A percentile compares a stretch with the other conserved stretches of the same genome.
Conservation (phyloP, 176 grass and related monocot species). For the Hsuehochloa calcarea region DNA sequence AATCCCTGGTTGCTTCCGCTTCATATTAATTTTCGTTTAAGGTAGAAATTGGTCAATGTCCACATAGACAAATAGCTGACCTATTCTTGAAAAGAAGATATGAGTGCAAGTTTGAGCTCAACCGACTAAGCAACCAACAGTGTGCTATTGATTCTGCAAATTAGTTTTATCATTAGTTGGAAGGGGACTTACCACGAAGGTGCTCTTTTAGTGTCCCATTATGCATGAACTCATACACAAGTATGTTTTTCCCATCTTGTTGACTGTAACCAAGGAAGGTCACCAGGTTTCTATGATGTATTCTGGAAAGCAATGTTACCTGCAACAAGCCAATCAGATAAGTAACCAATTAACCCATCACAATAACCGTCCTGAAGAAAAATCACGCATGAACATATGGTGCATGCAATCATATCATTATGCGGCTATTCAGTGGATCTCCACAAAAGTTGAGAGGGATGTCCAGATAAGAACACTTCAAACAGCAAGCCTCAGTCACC, state of each 20-base stretch:
- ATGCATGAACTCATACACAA: constrained; percentile 87
- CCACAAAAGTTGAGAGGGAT: not conserved
- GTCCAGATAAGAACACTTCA: not conserved
- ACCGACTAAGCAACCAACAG: not conserved
- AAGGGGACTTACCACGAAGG: constrained; percentile 58
- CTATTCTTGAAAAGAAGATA: not conserved
- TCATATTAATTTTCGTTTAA: not conserved
- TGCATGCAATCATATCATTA: not conserved
- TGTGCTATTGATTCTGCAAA: not conserved
- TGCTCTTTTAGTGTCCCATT: constrained; percentile 88
- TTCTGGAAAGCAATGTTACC: constrained; percentile 93
- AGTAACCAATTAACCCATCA: not conserved
- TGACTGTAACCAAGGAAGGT: constrained; percentile 95
- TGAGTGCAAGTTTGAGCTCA: not conserved
- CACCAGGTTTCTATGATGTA: constrained; percentile 92
- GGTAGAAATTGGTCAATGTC: not conserved
- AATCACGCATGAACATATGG: constrained; percentile 1
- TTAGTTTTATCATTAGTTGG: constrained; percentile 10
- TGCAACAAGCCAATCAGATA: constrained; percentile 27
- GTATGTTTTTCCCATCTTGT: constrained; percentile 90
- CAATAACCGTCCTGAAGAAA: not conserved
- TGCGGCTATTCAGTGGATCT: not conserved
- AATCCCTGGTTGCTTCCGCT: not conserved
- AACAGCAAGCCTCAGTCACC: not conserved
- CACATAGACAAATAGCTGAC: not conserved